phyloP scores from a whole-genome alignment of 495 filamentous ascomycete genomes.

The Thozetella sp. region DNA sequence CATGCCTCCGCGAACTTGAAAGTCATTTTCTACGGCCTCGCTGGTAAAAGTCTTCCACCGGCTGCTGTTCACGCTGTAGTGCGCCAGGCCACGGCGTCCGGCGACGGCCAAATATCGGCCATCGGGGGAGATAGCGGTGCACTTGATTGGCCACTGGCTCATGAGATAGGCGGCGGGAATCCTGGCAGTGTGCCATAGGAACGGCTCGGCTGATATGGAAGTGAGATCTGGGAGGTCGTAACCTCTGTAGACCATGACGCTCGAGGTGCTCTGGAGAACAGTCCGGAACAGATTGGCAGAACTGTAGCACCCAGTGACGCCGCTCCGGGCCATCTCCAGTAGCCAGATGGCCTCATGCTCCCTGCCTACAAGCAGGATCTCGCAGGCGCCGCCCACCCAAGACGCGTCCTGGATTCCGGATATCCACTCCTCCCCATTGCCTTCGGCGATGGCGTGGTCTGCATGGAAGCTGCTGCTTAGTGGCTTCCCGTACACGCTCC shows the following conservation, averaged over 20 bases:
- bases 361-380: conserved; percentile 72
- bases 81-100: conserved; percentile 87
- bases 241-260: conserved; percentile 88
- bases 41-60: conserved; percentile 95
- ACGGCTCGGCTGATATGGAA: conserved; percentile 88
- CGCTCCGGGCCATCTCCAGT: conserved; percentile 89
- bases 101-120: conserved; percentile 95
- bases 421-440: conserved; percentile 79
- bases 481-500: conserved; percentile 95
- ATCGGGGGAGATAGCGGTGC: conserved; percentile 83
- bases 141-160: conserved; percentile 90
- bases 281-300: conserved; percentile 87
- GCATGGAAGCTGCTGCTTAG: conserved; percentile 78
- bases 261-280: conserved; percentile 82
- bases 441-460: conserved; percentile 61
- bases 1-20: conserved; percentile 93
- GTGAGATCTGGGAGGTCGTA: conserved; percentile 89
- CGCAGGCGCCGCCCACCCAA: conserved; percentile 88
- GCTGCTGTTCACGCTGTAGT: conserved; percentile 93
- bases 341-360: conserved; percentile 81
- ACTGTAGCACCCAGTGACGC: conserved; percentile 86
- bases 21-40: conserved; percentile 79
- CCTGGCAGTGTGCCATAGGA: conserved; percentile 89
- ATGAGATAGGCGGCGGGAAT: conserved; percentile 83
- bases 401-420: conserved; percentile 70